A percentile compares a stretch with the other conserved stretches of the same genome.
Conservation (phyloP, 305 asterid genomes). For the Solanum aculeatissimum region DNA sequence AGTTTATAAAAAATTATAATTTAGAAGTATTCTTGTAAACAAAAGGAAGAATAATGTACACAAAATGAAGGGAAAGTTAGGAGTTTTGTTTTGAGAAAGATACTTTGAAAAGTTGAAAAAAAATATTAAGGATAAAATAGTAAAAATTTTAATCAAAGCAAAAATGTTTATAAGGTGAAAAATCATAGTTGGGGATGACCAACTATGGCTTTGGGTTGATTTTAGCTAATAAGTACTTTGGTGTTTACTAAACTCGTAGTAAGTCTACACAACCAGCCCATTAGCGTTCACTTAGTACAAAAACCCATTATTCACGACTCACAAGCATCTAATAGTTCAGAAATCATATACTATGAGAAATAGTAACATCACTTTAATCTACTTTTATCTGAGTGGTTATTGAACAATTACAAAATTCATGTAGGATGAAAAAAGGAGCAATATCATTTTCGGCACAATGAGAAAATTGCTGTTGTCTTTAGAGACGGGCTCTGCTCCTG, state of each 20-base stretch:
- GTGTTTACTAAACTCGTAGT: neutral
- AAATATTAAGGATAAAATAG: no score
- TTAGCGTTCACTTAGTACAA: neutral
- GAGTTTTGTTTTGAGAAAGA: neutral
- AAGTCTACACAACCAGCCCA: neutral
- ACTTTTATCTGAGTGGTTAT: neutral
- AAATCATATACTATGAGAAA: neutral
- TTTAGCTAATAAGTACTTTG: neutral
- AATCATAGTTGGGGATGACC: neutral
- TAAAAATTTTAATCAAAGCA: neutral
- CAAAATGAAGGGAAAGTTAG: neutral
- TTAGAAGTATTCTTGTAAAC: neutral
- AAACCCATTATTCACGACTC: neutral
- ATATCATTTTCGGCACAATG: slow-evolving; percentile 71
- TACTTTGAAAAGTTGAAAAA: neutral
- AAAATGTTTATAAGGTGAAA: neutral
- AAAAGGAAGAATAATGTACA: neutral
- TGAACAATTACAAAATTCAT: neutral
- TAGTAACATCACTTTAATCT: neutral
- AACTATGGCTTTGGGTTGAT: neutral
- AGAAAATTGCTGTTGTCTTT: slow-evolving; percentile 66
- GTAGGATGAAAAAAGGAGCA: slow-evolving; percentile 62
- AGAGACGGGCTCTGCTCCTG: slow-evolving; percentile 46
- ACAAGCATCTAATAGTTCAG: neutral
- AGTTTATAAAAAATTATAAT: neutral